Evolutionary conservation across 805 yeast species (phyloP).

Genomic region (Hanseniaspora hatyaiensis): DNA sequence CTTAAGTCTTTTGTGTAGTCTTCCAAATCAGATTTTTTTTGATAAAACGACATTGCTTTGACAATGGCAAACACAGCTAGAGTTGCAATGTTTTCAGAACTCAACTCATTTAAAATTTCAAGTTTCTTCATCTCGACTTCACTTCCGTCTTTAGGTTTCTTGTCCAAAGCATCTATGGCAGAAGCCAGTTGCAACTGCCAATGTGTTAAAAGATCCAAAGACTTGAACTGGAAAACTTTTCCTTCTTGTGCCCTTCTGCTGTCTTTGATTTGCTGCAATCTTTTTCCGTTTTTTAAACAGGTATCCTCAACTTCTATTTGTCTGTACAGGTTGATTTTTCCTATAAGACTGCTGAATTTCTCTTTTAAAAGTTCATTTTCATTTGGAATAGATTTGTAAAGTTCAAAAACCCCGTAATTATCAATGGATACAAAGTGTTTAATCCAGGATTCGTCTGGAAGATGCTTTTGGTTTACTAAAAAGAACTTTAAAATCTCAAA

Average conservation of each 20-base stretch:
- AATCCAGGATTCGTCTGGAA: conserved; percentile 5
- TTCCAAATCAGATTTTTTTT: conserved; percentile 4
- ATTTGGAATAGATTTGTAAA: conserved; percentile 40
- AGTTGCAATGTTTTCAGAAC: background rate
- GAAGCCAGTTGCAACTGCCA: conserved; percentile 76
- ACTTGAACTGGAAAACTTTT: background rate
- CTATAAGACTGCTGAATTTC: conserved; percentile 55
- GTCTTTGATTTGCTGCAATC: background rate
- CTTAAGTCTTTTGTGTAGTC: background rate
- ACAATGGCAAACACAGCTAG: conserved; percentile 4
- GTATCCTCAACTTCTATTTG: conserved; percentile 56
- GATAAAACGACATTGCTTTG: conserved; percentile 6
- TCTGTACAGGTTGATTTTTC: conserved; percentile 59
- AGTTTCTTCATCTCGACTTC: background rate
- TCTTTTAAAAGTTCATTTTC: conserved; percentile 37
- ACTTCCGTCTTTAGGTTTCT: conserved; percentile 10
- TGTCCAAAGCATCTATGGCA: conserved; percentile 53
- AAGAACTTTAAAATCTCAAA: conserved; percentile 9
- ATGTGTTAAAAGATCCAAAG: conserved; percentile 51
- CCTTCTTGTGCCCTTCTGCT: background rate
- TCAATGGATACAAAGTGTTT: conserved; percentile 5
- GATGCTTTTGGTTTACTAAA: background rate
- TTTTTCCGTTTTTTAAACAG: conserved; percentile 4
- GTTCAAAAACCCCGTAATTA: conserved; percentile 40
- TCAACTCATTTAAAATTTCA: background rate